phyloP scores from a whole-genome alignment of 352 stramenopile species.

The Globisporangium solare region DNA sequence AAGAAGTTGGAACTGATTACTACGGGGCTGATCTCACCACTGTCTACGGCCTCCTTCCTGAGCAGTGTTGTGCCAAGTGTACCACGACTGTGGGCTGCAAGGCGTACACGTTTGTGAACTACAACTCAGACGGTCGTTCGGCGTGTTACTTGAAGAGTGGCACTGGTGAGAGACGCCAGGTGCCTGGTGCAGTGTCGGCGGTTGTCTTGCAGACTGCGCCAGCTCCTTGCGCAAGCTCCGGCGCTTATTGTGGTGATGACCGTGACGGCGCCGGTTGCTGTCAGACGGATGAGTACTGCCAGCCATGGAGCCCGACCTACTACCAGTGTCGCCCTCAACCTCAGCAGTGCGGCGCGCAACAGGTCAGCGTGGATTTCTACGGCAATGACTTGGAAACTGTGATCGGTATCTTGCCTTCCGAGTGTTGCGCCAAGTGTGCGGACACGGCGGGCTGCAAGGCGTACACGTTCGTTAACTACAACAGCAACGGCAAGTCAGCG shows the following conservation, averaged over 20 bases:
- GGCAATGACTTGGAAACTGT: no score
- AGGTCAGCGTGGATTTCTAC: no score
- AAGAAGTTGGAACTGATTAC: conserved; percentile 10
- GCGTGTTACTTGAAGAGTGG: conserved; percentile 11
- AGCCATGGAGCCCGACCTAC: conserved; percentile 20
- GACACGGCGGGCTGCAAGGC: conserved; percentile 37
- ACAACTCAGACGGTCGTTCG: conserved; percentile 5
- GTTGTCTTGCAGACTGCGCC: no score
- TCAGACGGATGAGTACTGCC: conserved; percentile 16
- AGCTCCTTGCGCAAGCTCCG: no score
- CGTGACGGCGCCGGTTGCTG: no score
- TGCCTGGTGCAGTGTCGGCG: no score
- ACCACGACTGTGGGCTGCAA: conserved; percentile 9
- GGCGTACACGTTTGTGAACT: conserved; percentile 16
- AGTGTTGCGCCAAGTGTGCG: conserved; percentile 42
- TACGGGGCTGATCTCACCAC: conserved; percentile 16
- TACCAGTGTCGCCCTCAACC: conserved; percentile 14
- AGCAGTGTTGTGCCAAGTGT: conserved; percentile 20
- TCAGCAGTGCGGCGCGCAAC: no score
- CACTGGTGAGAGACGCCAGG: no score
- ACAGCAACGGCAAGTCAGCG: conserved; percentile 11
- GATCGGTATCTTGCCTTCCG: not conserved
- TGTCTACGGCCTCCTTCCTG: conserved; percentile 10
- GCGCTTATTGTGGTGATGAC: no score
- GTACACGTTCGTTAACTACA: conserved; percentile 45